Evolutionary conservation across 306 rosid genomes (phyloP).

Genomic region (Abrus precatorius): DNA sequence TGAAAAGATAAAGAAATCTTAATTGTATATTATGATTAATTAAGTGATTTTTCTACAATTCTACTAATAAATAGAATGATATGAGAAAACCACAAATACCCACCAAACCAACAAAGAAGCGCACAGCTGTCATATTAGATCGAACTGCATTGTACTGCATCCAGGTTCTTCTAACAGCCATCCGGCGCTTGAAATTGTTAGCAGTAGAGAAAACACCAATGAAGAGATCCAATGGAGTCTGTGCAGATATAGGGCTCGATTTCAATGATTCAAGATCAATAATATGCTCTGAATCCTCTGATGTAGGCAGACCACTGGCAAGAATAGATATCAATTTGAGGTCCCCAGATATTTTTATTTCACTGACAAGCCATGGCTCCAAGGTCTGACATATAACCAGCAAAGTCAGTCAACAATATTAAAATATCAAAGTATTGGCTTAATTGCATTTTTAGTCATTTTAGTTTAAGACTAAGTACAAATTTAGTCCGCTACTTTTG

Average conservation of each 20-base stretch:
- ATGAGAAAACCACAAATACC: conserved; percentile 50
- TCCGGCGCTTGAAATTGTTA: conserved; percentile 93
- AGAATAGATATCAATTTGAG: conserved; percentile 83
- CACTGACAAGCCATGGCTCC: conserved; percentile 99
- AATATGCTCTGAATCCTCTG: conserved; percentile 94
- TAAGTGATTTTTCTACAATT: background rate
- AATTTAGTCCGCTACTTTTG: too few relatives aligned
- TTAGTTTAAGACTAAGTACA: too few relatives aligned
- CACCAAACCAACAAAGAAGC: conserved; percentile 99
- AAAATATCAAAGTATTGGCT: conserved; percentile 31
- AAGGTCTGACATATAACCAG: conserved; percentile 72
- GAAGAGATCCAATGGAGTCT: conserved; percentile 72
- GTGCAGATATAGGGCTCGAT: conserved; percentile 65
- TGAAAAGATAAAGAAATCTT: background rate
- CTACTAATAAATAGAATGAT: conserved; percentile 30
- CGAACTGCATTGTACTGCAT: conserved; percentile 90
- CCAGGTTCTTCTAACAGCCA: conserved; percentile 99
- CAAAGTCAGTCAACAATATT: conserved; percentile 45
- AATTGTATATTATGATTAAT: conserved; percentile 26
- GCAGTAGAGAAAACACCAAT: conserved; percentile 98
- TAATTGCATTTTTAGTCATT: too few relatives aligned
- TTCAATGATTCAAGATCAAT: conserved; percentile 77
- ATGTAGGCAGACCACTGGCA: conserved; percentile 95
- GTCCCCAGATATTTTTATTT: conserved; percentile 84
- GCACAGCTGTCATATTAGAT: conserved; percentile 77